Conservation (phyloP, 2,329 filamentous ascomycete genomes). For the Lachnellula subtilissima region DNA sequence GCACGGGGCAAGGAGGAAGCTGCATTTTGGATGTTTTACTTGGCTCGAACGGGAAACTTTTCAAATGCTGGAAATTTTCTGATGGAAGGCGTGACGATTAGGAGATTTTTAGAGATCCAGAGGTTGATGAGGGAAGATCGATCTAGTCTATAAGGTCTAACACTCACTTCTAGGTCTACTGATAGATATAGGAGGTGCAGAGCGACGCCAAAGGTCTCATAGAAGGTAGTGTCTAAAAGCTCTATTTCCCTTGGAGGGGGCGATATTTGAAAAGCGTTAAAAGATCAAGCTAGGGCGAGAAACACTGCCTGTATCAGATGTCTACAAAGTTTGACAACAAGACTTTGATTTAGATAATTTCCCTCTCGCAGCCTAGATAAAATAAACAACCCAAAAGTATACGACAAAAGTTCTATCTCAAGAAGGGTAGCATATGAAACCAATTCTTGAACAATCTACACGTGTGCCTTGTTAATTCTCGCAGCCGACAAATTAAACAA, state of each 20-base stretch:
- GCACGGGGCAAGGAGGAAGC: conserved; percentile 9
- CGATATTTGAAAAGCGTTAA: too few relatives aligned
- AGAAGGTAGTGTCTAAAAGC: too few relatives aligned
- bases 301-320: not conserved
- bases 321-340: not conserved
- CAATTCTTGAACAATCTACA: not conserved
- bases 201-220: too few relatives aligned
- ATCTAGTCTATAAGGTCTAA: not conserved
- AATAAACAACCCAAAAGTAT: not conserved
- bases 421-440: not conserved
- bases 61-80: conserved; percentile 7
- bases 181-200: too few relatives aligned
- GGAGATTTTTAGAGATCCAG: conserved; percentile 8
- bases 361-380: not conserved
- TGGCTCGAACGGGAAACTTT: conserved; percentile 7
- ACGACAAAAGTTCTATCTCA: not conserved
- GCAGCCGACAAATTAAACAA: not conserved
- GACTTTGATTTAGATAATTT: not conserved
- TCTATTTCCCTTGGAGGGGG: too few relatives aligned
- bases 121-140: conserved; percentile 3
- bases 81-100: conserved; percentile 4
- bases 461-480: not conserved
- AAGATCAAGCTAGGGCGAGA: too few relatives aligned
- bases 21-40: conserved; percentile 14
- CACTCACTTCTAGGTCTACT: not conserved